Conservation (phyloP, 495 filamentous ascomycete species). For the Annulohypoxylon maeteangense region DNA sequence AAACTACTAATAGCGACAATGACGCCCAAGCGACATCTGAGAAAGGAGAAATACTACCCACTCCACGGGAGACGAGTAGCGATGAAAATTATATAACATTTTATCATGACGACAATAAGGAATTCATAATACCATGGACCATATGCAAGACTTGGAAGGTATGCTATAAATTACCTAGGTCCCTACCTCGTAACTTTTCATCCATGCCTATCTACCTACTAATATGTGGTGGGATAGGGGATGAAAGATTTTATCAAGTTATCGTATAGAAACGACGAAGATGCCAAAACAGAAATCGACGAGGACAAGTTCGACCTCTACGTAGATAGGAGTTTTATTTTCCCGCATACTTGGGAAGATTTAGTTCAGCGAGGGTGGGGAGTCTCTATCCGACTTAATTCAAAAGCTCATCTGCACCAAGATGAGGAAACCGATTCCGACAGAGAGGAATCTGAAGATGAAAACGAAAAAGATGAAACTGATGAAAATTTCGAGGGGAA, state of each 20-base stretch:
- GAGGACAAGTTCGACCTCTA: background rate
- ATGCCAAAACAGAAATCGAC: constrained; percentile 13
- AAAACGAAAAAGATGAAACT: background rate
- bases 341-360: constrained; percentile 1
- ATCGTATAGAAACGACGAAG: constrained; percentile 7
- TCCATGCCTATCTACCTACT: too few species aligned
- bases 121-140: constrained; percentile 8
- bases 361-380: background rate
- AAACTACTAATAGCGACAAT: too few species aligned
- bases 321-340: background rate
- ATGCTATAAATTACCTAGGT: background rate
- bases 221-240: constrained; percentile 8
- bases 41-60: background rate
- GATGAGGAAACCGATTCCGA: background rate
- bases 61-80: background rate
- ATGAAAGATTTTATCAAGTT: constrained; percentile 3
- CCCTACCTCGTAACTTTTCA: too few species aligned
- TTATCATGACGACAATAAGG: background rate
- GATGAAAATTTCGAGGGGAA: background rate
- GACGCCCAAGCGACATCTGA: background rate
- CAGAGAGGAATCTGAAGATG: background rate
- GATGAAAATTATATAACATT: constrained; percentile 4
- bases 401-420: background rate
- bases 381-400: constrained; percentile 6
- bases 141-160: constrained; percentile 19